Percentiles rank a stretch among this genome's conserved stretches.
Conservation (phyloP, 495 filamentous ascomycete species). For the Aspergillus kassunensis region DNA sequence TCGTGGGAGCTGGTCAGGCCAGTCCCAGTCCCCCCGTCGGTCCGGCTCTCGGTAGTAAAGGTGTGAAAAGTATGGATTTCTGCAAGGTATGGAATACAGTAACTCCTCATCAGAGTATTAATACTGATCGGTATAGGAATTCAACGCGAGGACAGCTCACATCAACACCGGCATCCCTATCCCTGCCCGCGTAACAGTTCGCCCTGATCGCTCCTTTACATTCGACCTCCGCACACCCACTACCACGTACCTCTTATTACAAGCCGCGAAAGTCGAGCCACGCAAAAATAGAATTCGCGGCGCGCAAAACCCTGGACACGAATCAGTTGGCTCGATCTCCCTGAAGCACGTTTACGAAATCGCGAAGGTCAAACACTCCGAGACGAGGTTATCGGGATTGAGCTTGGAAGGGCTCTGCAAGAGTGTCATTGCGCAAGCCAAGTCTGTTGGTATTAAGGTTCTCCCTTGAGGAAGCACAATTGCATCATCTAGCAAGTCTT, state of each 20-base stretch:
- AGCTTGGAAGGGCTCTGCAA: conserved; percentile 76
- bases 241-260: conserved; percentile 80
- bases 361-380: conserved; percentile 88
- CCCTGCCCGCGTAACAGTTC: conserved; percentile 84
- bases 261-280: conserved; percentile 71
- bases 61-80: conserved; percentile 99
- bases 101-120: neutral
- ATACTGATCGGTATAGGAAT: conserved; percentile 62
- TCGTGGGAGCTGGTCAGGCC: conserved; percentile 96
- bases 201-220: conserved; percentile 86
- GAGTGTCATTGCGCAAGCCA: conserved; percentile 82
- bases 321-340: conserved; percentile 73
- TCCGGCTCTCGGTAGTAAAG: conserved; percentile 93
- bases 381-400: conserved; percentile 76
- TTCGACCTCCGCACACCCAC: conserved; percentile 93
- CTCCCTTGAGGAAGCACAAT: conserved; percentile 49
- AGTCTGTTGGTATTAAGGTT: conserved; percentile 81
- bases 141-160: conserved; percentile 90
- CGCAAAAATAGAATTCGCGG: conserved; percentile 77
- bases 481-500: conserved; percentile 10
- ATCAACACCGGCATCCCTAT: conserved; percentile 82
- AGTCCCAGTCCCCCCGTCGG: conserved; percentile 96
- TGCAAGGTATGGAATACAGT: conserved; percentile 70
- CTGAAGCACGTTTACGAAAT: conserved; percentile 99
- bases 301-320: conserved; percentile 71